Evolutionary conservation across 305 asterid species (phyloP).

Genomic region (Fraxinus velutina): DNA sequence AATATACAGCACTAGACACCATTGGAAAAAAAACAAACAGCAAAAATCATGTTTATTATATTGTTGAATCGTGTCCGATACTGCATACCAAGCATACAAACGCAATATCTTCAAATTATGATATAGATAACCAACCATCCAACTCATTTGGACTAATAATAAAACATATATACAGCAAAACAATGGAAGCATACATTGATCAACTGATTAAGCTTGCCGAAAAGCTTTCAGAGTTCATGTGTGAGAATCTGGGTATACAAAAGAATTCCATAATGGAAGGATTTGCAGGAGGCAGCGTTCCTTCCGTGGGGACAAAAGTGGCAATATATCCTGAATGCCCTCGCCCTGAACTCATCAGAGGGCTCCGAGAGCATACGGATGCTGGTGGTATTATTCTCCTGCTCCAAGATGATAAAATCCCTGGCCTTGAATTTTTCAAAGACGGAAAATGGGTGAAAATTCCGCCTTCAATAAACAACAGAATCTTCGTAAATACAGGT

Average conservation of each 20-base stretch:
- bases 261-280: conserved; percentile 54
- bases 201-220: conserved; percentile 61
- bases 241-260: conserved; percentile 66
- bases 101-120: neutral
- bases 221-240: conserved; percentile 61
- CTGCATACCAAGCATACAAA: neutral
- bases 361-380: conserved; percentile 88
- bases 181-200: conserved; percentile 59
- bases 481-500: conserved; percentile 67
- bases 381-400: conserved; percentile 86
- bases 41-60: neutral
- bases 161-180: conserved; percentile 40
- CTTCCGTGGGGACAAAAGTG: conserved; percentile 76
- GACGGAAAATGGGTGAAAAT: conserved; percentile 77
- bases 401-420: conserved; percentile 83
- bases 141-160: conserved; percentile 17
- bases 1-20: neutral
- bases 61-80: neutral
- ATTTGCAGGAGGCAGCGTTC: conserved; percentile 59
- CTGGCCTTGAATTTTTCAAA: conserved; percentile 74
- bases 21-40: neutral
- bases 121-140: neutral
- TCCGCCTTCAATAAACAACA: conserved; percentile 76
- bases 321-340: conserved; percentile 76
- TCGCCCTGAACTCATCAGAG: conserved; percentile 59